Percentiles rank a stretch among this genome's conserved stretches.
Conservation (phyloP, 2,329 filamentous ascomycete species). For the Aureobasidium lini region DNA sequence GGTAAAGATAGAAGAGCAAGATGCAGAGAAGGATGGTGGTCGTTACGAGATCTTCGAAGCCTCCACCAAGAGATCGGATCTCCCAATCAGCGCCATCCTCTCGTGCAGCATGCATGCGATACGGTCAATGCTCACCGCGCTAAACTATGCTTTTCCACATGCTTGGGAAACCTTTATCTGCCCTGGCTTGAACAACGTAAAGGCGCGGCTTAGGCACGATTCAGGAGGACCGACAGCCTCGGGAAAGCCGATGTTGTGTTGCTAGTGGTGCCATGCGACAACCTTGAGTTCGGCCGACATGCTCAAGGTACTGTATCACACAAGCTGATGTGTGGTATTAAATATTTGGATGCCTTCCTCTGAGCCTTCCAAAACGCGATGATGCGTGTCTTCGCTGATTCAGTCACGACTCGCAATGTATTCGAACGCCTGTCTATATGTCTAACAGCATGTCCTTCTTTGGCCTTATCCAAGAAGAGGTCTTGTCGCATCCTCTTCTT, state of each 20-base stretch:
- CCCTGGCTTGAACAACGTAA: background rate
- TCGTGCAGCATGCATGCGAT: constrained; percentile 6
- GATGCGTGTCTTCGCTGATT: too few relatives aligned
- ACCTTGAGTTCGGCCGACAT: background rate
- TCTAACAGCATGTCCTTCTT: background rate
- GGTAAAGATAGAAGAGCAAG: background rate
- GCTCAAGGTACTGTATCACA: background rate
- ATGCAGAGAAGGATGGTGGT: background rate
- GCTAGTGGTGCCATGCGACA: background rate
- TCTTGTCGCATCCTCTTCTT: background rate
- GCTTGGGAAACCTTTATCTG: background rate
- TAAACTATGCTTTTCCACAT: constrained; percentile 3
- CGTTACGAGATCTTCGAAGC: background rate
- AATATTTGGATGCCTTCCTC: too few relatives aligned
- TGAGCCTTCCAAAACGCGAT: too few relatives aligned
- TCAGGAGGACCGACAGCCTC: background rate
- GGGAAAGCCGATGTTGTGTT: background rate
- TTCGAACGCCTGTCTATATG: background rate
- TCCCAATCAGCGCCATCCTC: background rate
- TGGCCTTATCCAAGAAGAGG: background rate
- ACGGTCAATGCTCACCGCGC: background rate
- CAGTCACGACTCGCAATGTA: too few relatives aligned
- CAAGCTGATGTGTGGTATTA: background rate
- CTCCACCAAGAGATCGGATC: background rate
- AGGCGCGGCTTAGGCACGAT: background rate